phyloP scores from a whole-genome alignment of 2,329 filamentous ascomycete genomes.

The Gremmenia infestans region DNA sequence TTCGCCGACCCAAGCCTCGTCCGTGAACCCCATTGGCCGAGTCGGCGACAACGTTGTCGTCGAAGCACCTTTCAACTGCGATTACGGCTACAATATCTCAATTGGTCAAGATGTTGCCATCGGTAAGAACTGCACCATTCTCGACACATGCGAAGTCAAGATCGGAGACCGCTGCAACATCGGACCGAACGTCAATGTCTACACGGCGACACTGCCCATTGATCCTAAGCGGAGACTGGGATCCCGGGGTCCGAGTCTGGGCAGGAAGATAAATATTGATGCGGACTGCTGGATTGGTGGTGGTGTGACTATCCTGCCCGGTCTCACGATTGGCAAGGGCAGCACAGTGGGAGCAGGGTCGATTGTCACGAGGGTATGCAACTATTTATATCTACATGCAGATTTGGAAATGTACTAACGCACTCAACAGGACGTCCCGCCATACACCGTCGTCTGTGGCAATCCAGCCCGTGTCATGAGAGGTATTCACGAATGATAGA shows the following conservation, averaged over 20 bases:
- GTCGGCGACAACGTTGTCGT: conserved; percentile 74
- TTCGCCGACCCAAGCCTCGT: conserved; percentile 49
- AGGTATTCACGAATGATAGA: conserved; percentile 19
- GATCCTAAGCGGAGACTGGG: conserved; percentile 72
- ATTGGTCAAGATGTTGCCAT: conserved; percentile 84
- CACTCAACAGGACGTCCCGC: conserved; percentile 29
- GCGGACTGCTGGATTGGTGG: conserved; percentile 64
- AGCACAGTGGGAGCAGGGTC: conserved; percentile 49
- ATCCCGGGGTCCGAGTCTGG: conserved; percentile 65
- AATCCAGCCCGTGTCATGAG: conserved; percentile 32
- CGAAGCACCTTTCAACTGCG: conserved; percentile 84
- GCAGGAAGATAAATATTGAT: conserved; percentile 70
- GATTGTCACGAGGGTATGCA: conserved; percentile 48
- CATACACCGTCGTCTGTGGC: conserved; percentile 31
- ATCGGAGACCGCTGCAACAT: conserved; percentile 76
- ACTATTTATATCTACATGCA: neutral
- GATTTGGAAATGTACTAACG: conserved; percentile 1
- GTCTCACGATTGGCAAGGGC: conserved; percentile 47
- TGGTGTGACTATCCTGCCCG: conserved; percentile 55
- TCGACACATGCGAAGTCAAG: conserved; percentile 77
- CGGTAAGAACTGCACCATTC: conserved; percentile 75
- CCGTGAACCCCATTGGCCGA: conserved; percentile 51
- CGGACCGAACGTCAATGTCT: conserved; percentile 82
- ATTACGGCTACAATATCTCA: conserved; percentile 92
- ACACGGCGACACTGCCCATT: conserved; percentile 66